These are phyloP conservation scores for Eucalyptus paniculata DNA, from an alignment of 345 rosid species.

Conservation along the genomic window DNA sequence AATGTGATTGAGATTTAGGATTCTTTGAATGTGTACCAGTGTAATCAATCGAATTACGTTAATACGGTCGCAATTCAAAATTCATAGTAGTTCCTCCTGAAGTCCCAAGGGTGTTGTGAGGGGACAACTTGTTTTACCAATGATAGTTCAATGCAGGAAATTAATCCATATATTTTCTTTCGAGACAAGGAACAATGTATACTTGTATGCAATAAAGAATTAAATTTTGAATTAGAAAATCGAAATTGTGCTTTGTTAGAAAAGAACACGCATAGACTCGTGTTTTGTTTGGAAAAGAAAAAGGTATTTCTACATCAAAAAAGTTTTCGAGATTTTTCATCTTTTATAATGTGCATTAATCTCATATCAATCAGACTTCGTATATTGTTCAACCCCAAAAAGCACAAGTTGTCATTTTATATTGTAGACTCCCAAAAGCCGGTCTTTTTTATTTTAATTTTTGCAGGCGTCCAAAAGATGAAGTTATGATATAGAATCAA, in stretches of 20 bases:
- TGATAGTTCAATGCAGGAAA: background rate
- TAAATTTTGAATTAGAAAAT: background rate
- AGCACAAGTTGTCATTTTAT: background rate
- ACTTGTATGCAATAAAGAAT: background rate
- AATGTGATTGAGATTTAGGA: background rate
- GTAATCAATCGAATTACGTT: background rate
- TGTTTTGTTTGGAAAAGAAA: too few species aligned
- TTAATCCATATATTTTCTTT: background rate
- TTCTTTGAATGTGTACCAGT: background rate
- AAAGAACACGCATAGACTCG: background rate
- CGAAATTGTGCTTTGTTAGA: background rate
- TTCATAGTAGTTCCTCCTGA: background rate
- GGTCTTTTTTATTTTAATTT: too few species aligned
- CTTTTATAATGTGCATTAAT: too few species aligned
- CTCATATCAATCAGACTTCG: rapidly evolving
- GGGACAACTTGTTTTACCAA: background rate
- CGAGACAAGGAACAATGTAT: background rate
- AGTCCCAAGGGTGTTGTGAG: background rate
- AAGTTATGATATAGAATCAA: background rate
- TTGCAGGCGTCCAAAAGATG: background rate
- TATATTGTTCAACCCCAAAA: too few species aligned
- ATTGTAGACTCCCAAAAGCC: background rate
- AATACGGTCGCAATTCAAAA: background rate
- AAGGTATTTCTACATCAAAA: too few species aligned
- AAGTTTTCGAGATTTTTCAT: too few species aligned